Base-by-base conservation (phyloP, 2,329 filamentous ascomycete genomes). In the Juglanconis oblonga region DNA sequence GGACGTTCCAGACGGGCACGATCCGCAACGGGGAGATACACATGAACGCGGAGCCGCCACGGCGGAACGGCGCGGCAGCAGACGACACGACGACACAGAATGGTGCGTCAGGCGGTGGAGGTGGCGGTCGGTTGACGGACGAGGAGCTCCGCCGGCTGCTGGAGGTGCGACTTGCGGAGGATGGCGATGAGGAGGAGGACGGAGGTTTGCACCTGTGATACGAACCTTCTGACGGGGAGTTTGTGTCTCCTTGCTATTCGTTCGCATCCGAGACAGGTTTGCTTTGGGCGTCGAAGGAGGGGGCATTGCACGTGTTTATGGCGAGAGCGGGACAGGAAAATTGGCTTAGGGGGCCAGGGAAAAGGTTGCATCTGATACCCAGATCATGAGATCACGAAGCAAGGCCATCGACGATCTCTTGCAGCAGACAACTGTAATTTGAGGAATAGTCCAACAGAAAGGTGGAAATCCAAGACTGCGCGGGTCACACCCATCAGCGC, bases 121-220 rank as follows among this genome's bases (percentile, higher is more conserved):
- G 82, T 5, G 79, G 81, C 17, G 81, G 82, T 9, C 78, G 79
- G 36, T 64, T 88, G 57, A 78, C 76, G 29, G 86, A 87, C 62
- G 84, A 87, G 64, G 80, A 88, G 69, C 73, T 90, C 57, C 76
- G 83, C 58, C 73, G 78, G 62, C 77, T 78, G 54, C 68, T 89
- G 61, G 80, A 84, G 66, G 81, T 81, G 65, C 81, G 81, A 55
- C 76, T 88, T 73, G 76, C 77, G 51, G 72, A 72, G 4, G 77
- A 78, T 2, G 77, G 77, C 6, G 77, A 77, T 29, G 78, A 80
- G 8, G 76, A 78, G 11, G 80, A 76, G 6, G 81, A 86, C 4
- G 82, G 79, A 24, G 87, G 87, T 1, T 77, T 90, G 76, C 85
- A 90, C 74, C 72, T 90, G 50, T 89, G 70, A 78, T 14, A 44